These are phyloP conservation scores for Aureobasidium uvarum DNA, from an alignment of 2,329 filamentous ascomycete genomes.

Conservation along the genomic window DNA sequence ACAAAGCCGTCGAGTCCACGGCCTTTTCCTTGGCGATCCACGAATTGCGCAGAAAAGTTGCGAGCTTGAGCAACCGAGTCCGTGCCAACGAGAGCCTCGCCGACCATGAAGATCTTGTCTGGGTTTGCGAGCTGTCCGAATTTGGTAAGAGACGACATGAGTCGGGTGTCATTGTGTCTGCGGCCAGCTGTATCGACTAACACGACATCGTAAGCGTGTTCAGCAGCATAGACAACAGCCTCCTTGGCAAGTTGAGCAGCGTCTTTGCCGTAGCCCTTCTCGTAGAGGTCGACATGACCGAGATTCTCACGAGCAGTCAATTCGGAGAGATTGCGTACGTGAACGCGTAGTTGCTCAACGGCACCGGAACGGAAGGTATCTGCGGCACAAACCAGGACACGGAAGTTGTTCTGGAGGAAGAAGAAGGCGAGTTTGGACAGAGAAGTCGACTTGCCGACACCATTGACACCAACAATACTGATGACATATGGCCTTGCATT, in stretches of 20 bases:
- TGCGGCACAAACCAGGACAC: constrained; percentile 87
- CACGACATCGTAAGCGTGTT: constrained; percentile 79
- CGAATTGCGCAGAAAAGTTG: constrained; percentile 91
- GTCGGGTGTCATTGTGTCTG: constrained; percentile 88
- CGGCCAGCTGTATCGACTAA: constrained; percentile 95
- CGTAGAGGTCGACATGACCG: constrained; percentile 83
- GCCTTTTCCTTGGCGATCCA: constrained; percentile 51
- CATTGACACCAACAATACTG: constrained; percentile 97
- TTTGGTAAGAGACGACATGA: constrained; percentile 97
- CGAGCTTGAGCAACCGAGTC: constrained; percentile 93
- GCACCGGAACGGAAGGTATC: constrained; percentile 97
- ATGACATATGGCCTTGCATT: constrained; percentile 88
- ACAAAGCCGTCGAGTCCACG: constrained; percentile 91
- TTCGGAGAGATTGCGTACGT: constrained; percentile 90
- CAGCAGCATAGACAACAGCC: constrained; percentile 75
- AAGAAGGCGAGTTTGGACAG: constrained; percentile 98
- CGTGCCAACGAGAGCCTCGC: constrained; percentile 87
- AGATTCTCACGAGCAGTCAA: constrained; percentile 76
- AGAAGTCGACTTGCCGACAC: constrained; percentile 97
- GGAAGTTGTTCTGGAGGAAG: constrained; percentile 93
- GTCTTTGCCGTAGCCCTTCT: constrained; percentile 97
- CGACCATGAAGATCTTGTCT: constrained; percentile 98
- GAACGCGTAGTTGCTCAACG: constrained; percentile 93
- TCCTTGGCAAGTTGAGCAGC: constrained; percentile 94
- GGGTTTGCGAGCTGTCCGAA: constrained; percentile 95